These are phyloP conservation scores for Russula dissimulans DNA, from an alignment of 768 basidiomycete species.

Conservation along the genomic window DNA sequence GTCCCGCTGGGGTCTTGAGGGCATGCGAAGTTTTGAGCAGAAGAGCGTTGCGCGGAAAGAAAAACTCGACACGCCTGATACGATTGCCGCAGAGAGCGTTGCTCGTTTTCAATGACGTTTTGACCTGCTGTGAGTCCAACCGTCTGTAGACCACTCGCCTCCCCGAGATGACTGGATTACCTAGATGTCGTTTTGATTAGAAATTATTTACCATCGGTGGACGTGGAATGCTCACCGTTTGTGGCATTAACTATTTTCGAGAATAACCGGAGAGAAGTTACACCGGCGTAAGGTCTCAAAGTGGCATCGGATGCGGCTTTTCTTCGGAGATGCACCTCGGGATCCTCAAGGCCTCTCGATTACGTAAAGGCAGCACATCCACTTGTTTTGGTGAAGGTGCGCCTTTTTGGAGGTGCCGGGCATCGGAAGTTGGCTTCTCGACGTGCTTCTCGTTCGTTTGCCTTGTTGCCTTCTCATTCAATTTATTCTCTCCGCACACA, in stretches of 20 bases:
- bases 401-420: neutral
- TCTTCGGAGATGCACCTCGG: neutral
- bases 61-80: conserved; percentile 21
- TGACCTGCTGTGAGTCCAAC: neutral
- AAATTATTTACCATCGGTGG: neutral
- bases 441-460: conserved; percentile 8
- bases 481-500: neutral
- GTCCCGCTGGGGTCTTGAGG: conserved; percentile 82
- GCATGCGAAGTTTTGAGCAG: conserved; percentile 87
- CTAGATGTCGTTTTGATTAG: no score
- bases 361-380: neutral
- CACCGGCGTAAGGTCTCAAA: neutral
- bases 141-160: no score
- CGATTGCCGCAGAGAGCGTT: neutral
- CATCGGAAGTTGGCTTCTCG: neutral
- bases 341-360: neutral
- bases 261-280: neutral
- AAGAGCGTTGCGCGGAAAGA: conserved; percentile 48
- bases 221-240: neutral
- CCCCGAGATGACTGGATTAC: no score
- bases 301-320: neutral
- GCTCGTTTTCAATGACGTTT: neutral
- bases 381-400: neutral
- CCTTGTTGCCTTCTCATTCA: neutral
- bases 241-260: neutral